These are phyloP conservation scores for Cyberlindnera mississippiensis DNA, from an alignment of 805 yeast species.

Conservation along the genomic window DNA sequence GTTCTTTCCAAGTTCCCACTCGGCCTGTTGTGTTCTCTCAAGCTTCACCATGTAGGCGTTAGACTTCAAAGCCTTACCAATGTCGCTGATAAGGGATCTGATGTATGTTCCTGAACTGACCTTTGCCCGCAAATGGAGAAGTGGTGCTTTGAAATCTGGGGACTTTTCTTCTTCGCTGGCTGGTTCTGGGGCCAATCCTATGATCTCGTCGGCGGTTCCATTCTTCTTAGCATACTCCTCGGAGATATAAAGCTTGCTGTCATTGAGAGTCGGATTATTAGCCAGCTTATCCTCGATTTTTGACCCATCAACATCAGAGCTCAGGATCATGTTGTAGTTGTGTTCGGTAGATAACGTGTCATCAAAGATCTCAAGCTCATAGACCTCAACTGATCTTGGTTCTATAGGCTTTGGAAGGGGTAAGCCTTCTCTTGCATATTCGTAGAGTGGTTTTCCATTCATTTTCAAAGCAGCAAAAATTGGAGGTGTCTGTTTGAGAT, in stretches of 20 bases:
- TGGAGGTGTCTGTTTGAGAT: constrained; percentile 87
- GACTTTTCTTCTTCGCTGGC: constrained; percentile 33
- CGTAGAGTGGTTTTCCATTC: constrained; percentile 91
- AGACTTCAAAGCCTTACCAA: constrained; percentile 76
- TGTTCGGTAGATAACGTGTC: constrained; percentile 57
- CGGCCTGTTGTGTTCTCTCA: constrained; percentile 70
- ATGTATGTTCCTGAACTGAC: constrained; percentile 97
- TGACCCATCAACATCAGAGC: constrained; percentile 51
- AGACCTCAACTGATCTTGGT: constrained; percentile 64
- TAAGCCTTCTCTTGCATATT: constrained; percentile 84
- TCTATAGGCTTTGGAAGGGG: constrained; percentile 85
- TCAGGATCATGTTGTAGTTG: constrained; percentile 42
- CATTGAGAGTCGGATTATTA: constrained; percentile 46
- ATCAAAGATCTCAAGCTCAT: constrained; percentile 46
- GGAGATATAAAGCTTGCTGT: constrained; percentile 58
- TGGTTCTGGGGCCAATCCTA: constrained; percentile 36
- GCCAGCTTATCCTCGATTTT: constrained; percentile 36
- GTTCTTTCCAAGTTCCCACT: constrained; percentile 72
- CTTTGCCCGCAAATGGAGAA: constrained; percentile 66
- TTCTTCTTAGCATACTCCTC: constrained; percentile 48
- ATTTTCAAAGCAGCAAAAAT: constrained; percentile 90
- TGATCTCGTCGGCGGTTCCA: constrained; percentile 36
- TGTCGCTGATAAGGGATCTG: constrained; percentile 82
- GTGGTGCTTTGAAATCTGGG: constrained; percentile 52
- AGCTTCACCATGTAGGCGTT: constrained; percentile 87